Evolutionary conservation across 192 early-diverging fungal species (phyloP), one percentile per base, ranked within the genome.

Genomic region (Lobosporangium transversale): DNA sequence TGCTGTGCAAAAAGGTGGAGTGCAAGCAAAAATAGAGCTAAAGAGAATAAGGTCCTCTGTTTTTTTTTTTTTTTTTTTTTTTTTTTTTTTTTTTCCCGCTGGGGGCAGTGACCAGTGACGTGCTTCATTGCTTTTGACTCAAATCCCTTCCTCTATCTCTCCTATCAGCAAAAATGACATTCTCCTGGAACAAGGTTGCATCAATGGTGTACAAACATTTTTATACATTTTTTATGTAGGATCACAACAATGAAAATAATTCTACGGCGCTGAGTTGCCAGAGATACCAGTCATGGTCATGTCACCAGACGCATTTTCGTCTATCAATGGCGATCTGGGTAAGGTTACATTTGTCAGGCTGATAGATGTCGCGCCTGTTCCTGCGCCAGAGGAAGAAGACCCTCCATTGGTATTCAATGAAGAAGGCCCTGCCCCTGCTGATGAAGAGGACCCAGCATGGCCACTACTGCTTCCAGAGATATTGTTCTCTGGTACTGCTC

Each of bases 261-360:
- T 50, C 42, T 58, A 76, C 4, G 73, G 73, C 14, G 73, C 73
- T 31, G 65, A 62, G 53, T 76, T 76, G 31, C 53, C 63, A 40
- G 73, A 76, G 35, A 76, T 76, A 15, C 73, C 64, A 1, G 58
- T 59, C 58, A 76, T 76, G 15, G 64, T 49, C 73, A 76, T 76
- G 37, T 76, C 73, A 11, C 65, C 73, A 10, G 73, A 76, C 8
- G 73, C 73, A 62, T 76, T 76, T 30, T 66, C 58, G 40, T 76
- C 73, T 62, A 76, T 67, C 45, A 67, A 36, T 8, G 73, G 65
- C 10, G 65, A 76, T 35, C 64, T 24, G 7, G 65, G 48, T 5
- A 55, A 14, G 7, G 26, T 30, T 11, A 58, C 45, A 35, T 17
- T 57, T 7, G 35, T 56, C 0, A 62, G 31, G 40, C 50, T 66